Percentiles rank a stretch among this genome's conserved stretches.
These are phyloP conservation scores for Rhizopogon sp. DNA, from an alignment of 768 basidiomycete species.

Conservation along the genomic window DNA sequence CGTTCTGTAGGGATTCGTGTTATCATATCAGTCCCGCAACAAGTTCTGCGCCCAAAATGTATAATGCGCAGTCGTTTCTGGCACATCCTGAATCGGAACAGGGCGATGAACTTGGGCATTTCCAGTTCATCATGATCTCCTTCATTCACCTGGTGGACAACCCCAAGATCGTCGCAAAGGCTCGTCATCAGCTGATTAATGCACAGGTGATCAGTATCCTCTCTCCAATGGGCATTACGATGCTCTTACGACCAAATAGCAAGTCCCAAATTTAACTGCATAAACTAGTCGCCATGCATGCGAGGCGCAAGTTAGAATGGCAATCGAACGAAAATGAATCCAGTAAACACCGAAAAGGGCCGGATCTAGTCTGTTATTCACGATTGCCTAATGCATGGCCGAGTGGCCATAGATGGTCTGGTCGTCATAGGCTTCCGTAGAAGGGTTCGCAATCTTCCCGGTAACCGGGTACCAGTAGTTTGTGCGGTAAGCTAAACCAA, in stretches of 20 bases:
- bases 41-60: slow-evolving; percentile 49
- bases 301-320: slow-evolving; percentile 51
- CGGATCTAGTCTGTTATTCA: slow-evolving; percentile 16
- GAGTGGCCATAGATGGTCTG: not conserved
- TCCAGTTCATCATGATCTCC: too few species aligned
- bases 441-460: too few species aligned
- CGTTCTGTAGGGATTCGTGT: not conserved
- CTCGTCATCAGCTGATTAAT: slow-evolving; percentile 31
- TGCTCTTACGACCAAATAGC: not conserved
- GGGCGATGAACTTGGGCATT: slow-evolving; percentile 41
- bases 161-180: not conserved
- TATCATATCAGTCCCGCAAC: slow-evolving; percentile 35
- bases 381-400: not conserved
- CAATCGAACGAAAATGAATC: slow-evolving; percentile 37
- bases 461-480: too few species aligned
- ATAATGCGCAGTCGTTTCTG: slow-evolving; percentile 60
- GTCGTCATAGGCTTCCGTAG: too few species aligned
- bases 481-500: too few species aligned
- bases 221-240: not conserved
- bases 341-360: slow-evolving; percentile 29
- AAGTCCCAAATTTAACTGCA: not conserved
- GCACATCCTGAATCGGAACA: slow-evolving; percentile 46
- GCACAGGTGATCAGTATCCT: not conserved
- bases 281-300: slow-evolving; percentile 37
- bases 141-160: too few species aligned